Evolutionary conservation across 768 basidiomycete genomes (phyloP).

Genomic region (Suillus brevipes): DNA sequence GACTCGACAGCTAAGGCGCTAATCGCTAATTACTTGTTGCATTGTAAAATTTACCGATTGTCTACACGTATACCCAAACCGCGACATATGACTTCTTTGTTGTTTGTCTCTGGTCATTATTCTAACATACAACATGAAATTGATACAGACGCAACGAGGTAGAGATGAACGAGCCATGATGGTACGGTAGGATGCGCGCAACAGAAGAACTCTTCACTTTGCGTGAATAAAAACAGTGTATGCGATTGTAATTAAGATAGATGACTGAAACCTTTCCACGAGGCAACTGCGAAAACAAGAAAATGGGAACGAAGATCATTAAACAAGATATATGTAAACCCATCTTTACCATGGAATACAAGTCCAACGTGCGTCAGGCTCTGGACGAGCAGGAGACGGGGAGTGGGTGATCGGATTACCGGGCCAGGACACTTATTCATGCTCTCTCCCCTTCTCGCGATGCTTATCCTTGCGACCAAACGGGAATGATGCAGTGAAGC

Average conservation of each 20-base stretch:
- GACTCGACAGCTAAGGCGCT: neutral
- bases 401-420: neutral
- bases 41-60: neutral
- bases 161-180: slow-evolving; percentile 25
- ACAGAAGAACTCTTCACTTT: slow-evolving; percentile 15
- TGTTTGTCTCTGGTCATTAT: neutral
- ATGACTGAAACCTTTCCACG: slow-evolving; percentile 8
- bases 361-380: slow-evolving; percentile 1
- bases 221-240: slow-evolving; percentile 4
- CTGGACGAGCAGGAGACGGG: neutral
- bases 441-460: slow-evolving; percentile 43
- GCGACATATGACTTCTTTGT: neutral
- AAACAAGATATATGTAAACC: slow-evolving; percentile 15
- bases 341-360: slow-evolving; percentile 6
- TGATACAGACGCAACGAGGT: slow-evolving; percentile 18
- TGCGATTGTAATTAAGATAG: slow-evolving; percentile 3
- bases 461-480: slow-evolving; percentile 57
- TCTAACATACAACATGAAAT: slow-evolving; percentile 4
- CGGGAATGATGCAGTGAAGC: slow-evolving; percentile 58
- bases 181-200: slow-evolving; percentile 9
- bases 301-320: slow-evolving; percentile 31
- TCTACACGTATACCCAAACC: neutral
- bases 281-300: slow-evolving; percentile 10
- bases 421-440: slow-evolving; percentile 15
- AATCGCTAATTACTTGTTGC: neutral